These are phyloP conservation scores for Alternaria consortialis DNA, from an alignment of 2,329 filamentous ascomycete genomes.

Conservation along the genomic window DNA sequence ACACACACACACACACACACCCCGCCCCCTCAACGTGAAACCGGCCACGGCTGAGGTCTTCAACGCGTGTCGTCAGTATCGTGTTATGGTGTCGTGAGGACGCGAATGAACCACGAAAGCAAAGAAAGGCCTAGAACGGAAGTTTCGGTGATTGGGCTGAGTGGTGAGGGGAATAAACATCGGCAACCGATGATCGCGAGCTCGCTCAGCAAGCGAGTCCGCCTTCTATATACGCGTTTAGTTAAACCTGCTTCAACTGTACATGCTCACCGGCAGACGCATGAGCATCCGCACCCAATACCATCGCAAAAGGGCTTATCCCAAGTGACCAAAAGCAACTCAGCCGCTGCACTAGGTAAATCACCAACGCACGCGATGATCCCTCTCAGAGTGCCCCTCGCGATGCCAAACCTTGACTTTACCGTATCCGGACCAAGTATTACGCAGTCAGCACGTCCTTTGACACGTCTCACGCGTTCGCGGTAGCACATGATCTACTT, in stretches of 20 bases:
- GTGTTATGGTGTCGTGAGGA: slow-evolving; percentile 13
- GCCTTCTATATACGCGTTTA: neutral
- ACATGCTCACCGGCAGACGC: slow-evolving; percentile 10
- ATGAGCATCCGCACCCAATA: neutral
- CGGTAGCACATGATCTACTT: slow-evolving; percentile 26
- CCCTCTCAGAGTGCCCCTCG: slow-evolving; percentile 1
- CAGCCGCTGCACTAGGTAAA: slow-evolving; percentile 10
- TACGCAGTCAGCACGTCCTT: slow-evolving; percentile 8
- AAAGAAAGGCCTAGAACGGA: neutral
- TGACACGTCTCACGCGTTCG: slow-evolving; percentile 36
- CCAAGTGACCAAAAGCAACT: slow-evolving; percentile 7
- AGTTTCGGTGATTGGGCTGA: neutral
- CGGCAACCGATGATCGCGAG: neutral
- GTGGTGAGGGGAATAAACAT: slow-evolving; percentile 2
- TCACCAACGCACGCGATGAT: slow-evolving; percentile 1
- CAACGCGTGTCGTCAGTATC: slow-evolving; percentile 22
- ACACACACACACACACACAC: slow-evolving; percentile 2
- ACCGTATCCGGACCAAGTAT: slow-evolving; percentile 12
- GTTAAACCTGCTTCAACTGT: slow-evolving; percentile 5
- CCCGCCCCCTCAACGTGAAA: slow-evolving; percentile 19
- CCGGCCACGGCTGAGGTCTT: slow-evolving; percentile 11
- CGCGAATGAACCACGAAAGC: slow-evolving; percentile 4
- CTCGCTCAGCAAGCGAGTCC: neutral
- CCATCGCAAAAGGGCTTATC: slow-evolving; percentile 1
- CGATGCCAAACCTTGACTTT: slow-evolving; percentile 1